These are phyloP conservation scores for Shiraia sp. DNA, from an alignment of 2,329 filamentous ascomycete genomes.

Conservation along the genomic window DNA sequence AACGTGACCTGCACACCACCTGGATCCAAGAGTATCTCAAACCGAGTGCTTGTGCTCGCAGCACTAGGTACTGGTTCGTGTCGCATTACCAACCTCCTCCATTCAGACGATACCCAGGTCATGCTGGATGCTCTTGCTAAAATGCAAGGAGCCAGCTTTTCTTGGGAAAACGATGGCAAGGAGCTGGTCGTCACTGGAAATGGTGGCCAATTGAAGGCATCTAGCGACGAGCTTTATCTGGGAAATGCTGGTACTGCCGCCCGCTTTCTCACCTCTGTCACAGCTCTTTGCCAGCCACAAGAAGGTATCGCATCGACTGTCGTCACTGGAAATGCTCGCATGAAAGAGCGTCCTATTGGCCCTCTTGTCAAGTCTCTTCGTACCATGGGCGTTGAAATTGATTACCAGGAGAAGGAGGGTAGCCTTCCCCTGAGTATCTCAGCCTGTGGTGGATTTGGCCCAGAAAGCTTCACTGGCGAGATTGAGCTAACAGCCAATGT, in stretches of 20 bases:
- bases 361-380: conserved; percentile 88
- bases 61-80: conserved; percentile 86
- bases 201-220: conserved; percentile 81
- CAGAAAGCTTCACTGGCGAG: conserved; percentile 70
- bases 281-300: conserved; percentile 75
- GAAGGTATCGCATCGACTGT: conserved; percentile 68
- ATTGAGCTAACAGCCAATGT: conserved; percentile 94
- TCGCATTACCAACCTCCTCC: conserved; percentile 86
- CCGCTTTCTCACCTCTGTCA: conserved; percentile 90
- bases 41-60: conserved; percentile 90
- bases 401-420: conserved; percentile 81
- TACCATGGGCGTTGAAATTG: conserved; percentile 82
- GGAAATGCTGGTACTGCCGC: conserved; percentile 97
- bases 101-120: conserved; percentile 95
- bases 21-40: conserved; percentile 97
- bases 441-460: conserved; percentile 62
- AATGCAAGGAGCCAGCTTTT: conserved; percentile 83
- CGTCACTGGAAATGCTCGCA: conserved; percentile 89
- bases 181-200: conserved; percentile 87
- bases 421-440: conserved; percentile 83
- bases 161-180: conserved; percentile 94
- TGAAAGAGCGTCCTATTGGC: conserved; percentile 95
- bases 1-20: conserved; percentile 82
- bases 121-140: conserved; percentile 92
- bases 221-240: conserved; percentile 78